Conservation (phyloP, 495 filamentous ascomycete genomes). For the Penicillium diatomitis region DNA sequence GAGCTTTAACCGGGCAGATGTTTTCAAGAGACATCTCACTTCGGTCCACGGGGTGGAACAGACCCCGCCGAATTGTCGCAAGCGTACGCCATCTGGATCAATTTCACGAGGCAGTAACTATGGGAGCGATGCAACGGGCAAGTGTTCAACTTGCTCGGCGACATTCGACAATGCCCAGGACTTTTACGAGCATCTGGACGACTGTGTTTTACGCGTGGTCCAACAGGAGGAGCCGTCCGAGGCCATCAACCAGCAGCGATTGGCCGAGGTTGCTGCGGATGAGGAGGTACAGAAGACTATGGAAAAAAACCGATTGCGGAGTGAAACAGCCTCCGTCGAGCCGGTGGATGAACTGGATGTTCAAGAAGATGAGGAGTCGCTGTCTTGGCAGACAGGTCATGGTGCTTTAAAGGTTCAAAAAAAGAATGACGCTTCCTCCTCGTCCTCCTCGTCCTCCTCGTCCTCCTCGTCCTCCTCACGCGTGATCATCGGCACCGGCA, state of each 20-base stretch:
- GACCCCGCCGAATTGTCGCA: slow-evolving; percentile 88
- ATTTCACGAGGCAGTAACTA: slow-evolving; percentile 51
- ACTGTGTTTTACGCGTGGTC: slow-evolving; percentile 95
- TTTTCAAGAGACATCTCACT: slow-evolving; percentile 96
- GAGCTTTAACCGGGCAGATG: slow-evolving; percentile 96
- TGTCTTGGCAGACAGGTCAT: slow-evolving; percentile 39
- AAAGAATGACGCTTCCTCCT: slow-evolving; percentile 4
- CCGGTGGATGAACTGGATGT: slow-evolving; percentile 46
- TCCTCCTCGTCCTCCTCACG: slow-evolving; percentile 32
- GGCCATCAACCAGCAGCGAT: slow-evolving; percentile 81
- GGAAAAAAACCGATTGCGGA: slow-evolving; percentile 65
- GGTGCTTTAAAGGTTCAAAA: slow-evolving; percentile 33
- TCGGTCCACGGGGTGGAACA: slow-evolving; percentile 93
- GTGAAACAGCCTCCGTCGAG: slow-evolving; percentile 41
- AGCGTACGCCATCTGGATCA: slow-evolving; percentile 53
- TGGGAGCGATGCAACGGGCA: slow-evolving; percentile 70
- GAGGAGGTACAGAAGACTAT: slow-evolving; percentile 74
- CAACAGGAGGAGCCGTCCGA: slow-evolving; percentile 96
- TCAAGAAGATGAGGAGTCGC: slow-evolving; percentile 56
- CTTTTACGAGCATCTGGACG: slow-evolving; percentile 98
- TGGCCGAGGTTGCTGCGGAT: slow-evolving; percentile 77
- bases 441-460: no score
- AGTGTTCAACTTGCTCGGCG: slow-evolving; percentile 88
- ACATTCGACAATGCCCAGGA: slow-evolving; percentile 94
- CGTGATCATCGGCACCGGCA: slow-evolving; percentile 40